These are phyloP conservation scores for thale cress (Arabidopsis thaliana) DNA, from an alignment of 345 rosid genomes.

Conservation along the genomic window DNA sequence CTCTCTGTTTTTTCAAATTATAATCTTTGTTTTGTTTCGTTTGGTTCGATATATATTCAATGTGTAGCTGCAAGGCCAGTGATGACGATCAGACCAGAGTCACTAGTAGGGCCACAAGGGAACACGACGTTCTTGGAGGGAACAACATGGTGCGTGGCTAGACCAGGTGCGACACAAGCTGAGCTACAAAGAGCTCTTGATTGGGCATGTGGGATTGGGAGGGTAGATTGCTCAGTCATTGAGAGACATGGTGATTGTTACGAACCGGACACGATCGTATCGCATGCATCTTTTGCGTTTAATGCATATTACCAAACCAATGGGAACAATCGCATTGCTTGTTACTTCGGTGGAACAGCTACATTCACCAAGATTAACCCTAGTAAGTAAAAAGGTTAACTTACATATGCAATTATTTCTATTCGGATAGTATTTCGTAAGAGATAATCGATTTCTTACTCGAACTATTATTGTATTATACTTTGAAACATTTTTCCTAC, in stretches of 20 bases:
- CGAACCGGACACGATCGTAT: constrained; percentile 69
- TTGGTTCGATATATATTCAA: neutral
- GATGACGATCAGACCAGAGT: constrained; percentile 49
- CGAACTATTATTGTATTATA: neutral
- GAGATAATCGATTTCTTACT: neutral
- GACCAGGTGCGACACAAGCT: constrained; percentile 63
- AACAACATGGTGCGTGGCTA: constrained; percentile 87
- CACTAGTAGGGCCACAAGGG: constrained; percentile 72
- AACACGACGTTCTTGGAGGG: constrained; percentile 84
- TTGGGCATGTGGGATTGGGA: constrained; percentile 95
- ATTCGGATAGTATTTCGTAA: neutral
- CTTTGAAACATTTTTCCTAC: neutral
- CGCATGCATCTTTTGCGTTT: constrained; percentile 94
- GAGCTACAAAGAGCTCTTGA: constrained; percentile 89
- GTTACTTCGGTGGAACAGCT: constrained; percentile 91
- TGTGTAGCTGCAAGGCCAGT: constrained; percentile 41
- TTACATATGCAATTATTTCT: neutral
- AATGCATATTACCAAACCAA: constrained; percentile 80
- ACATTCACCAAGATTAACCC: constrained; percentile 64
- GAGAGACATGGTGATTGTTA: constrained; percentile 73
- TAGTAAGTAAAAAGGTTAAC: constrained; percentile 50
- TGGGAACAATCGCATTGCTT: constrained; percentile 77
- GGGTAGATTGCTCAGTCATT: constrained; percentile 74
- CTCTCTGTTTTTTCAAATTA: neutral
- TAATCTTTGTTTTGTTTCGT: neutral